Conservation (phyloP, 352 stramenopile species). For the Thalassiosira exigua region DNA sequence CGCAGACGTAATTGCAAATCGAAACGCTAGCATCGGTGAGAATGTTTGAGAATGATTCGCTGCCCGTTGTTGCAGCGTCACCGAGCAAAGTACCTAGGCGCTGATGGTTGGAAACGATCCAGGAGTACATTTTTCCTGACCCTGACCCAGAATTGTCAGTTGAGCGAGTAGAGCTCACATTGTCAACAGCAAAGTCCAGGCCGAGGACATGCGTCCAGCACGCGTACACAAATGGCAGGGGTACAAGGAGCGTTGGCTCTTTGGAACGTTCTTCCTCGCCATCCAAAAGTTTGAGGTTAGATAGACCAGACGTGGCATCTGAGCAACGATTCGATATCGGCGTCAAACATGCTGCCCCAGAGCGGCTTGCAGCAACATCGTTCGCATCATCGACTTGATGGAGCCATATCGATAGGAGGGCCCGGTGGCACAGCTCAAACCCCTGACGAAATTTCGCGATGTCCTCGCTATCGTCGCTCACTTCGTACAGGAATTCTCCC, state of each 20-base stretch:
- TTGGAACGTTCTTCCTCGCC: too few species aligned
- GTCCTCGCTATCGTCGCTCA: conserved; percentile 45
- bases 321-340: not conserved
- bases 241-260: conserved; percentile 39
- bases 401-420: conserved; percentile 47
- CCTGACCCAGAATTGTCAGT: conserved; percentile 2
- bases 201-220: conserved; percentile 50
- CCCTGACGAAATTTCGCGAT: conserved; percentile 33
- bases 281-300: conserved; percentile 38
- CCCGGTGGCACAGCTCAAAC: conserved; percentile 51
- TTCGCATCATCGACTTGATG: not conserved
- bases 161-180: not conserved
- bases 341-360: not conserved
- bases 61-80: conserved; percentile 1
- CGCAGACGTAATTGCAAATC: conserved; percentile 55
- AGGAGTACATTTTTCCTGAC: conserved; percentile 50
- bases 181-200: conserved; percentile 8
- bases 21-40: conserved; percentile 28
- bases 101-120: conserved; percentile 46
- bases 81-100: conserved; percentile 32
- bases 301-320: conserved; percentile 20
- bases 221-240: conserved; percentile 40
- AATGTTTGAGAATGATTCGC: too few species aligned
- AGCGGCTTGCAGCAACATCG: not conserved
- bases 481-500: conserved; percentile 38